Conservation (phyloP, 192 early-diverging fungal species). For the Coemansia sp. region DNA sequence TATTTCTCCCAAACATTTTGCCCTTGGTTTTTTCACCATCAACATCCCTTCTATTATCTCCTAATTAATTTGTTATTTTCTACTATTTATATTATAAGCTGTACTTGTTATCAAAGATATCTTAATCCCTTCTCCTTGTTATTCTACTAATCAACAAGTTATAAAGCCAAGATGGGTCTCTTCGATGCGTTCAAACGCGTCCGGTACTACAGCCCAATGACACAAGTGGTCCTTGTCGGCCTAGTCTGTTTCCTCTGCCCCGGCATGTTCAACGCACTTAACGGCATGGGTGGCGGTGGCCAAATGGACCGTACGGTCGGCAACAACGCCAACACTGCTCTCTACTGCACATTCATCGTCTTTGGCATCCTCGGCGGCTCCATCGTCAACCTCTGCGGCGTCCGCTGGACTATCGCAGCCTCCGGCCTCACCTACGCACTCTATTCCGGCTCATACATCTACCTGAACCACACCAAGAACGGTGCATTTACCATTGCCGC, state of each 20-base stretch:
- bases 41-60: too few species aligned
- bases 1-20: too few species aligned
- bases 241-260: slow-evolving; percentile 75
- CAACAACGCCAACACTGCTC: slow-evolving; percentile 71
- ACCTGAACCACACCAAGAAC: slow-evolving; percentile 59
- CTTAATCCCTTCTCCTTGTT: too few species aligned
- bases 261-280: slow-evolving; percentile 72
- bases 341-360: slow-evolving; percentile 73
- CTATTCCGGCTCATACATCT: slow-evolving; percentile 70
- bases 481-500: slow-evolving; percentile 66
- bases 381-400: slow-evolving; percentile 74
- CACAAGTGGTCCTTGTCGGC: slow-evolving; percentile 66
- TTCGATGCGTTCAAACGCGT: slow-evolving; percentile 8
- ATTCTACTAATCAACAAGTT: background rate
- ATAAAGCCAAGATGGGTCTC: slow-evolving; percentile 10
- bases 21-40: too few species aligned
- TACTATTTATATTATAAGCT: too few species aligned
- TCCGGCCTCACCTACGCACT: slow-evolving; percentile 69
- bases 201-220: slow-evolving; percentile 57
- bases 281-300: slow-evolving; percentile 66
- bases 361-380: slow-evolving; percentile 72
- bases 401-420: slow-evolving; percentile 61
- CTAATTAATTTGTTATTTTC: too few species aligned
- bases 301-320: slow-evolving; percentile 58
- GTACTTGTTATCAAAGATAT: too few species aligned